These are phyloP conservation scores for Diaporthe sp. DNA, from an alignment of 2,329 filamentous ascomycete species.

Conservation along the genomic window DNA sequence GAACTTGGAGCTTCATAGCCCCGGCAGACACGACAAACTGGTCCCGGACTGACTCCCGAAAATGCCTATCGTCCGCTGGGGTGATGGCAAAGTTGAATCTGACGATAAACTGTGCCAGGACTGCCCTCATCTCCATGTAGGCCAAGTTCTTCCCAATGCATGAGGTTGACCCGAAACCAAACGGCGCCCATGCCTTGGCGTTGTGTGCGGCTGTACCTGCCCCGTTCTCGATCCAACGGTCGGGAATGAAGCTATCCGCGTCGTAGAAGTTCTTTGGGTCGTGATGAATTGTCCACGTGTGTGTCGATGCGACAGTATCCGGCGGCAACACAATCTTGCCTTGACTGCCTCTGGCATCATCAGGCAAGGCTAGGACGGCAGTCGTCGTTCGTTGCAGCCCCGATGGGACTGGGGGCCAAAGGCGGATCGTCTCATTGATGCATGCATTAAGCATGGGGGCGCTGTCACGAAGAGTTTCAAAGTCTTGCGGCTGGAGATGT, in stretches of 20 bases:
- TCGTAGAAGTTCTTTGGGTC: slow-evolving; percentile 16
- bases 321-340: slow-evolving; percentile 18
- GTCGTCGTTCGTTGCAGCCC: slow-evolving; percentile 1
- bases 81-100: slow-evolving; percentile 18
- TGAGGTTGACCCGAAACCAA: slow-evolving; percentile 16
- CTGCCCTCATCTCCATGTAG: slow-evolving; percentile 25
- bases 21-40: slow-evolving; percentile 1
- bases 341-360: slow-evolving; percentile 4
- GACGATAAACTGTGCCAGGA: slow-evolving; percentile 12
- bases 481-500: neutral
- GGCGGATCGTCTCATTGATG: slow-evolving; percentile 17
- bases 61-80: neutral
- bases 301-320: slow-evolving; percentile 18
- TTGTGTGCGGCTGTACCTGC: neutral
- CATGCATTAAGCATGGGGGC: neutral
- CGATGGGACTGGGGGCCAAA: slow-evolving; percentile 4
- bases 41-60: neutral
- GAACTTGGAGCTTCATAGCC: slow-evolving; percentile 3
- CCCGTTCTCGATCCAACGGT: slow-evolving; percentile 15
- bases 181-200: slow-evolving; percentile 9
- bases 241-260: slow-evolving; percentile 22
- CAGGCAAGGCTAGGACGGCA: neutral
- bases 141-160: slow-evolving; percentile 29
- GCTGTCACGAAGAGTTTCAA: neutral
- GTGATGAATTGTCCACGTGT: slow-evolving; percentile 22